Conservation (phyloP, 495 filamentous ascomycete genomes). For the Podospora fimiseda region DNA sequence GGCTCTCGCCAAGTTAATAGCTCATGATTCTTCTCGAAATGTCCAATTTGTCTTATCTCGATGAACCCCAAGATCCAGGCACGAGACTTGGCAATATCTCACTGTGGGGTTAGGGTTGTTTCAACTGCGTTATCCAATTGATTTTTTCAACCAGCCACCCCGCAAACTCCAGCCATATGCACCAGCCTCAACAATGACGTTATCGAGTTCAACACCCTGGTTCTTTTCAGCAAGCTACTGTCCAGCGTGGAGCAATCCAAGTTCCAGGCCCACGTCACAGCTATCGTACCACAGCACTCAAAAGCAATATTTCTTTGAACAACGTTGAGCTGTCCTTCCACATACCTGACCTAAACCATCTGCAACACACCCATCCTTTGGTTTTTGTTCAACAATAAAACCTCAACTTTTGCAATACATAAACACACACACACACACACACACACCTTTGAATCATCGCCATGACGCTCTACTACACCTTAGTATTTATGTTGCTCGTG, state of each 20-base stretch:
- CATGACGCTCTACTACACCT: conserved; percentile 99
- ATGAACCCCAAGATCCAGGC: not conserved
- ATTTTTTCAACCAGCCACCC: no score
- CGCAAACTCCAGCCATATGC: no score
- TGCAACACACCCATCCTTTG: not conserved
- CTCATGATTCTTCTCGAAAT: no score
- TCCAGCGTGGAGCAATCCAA: conserved; percentile 12
- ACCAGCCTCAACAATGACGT: conserved; percentile 25
- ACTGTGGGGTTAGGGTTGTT: not conserved
- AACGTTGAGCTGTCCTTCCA: not conserved
- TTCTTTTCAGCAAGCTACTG: conserved; percentile 5
- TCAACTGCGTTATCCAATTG: not conserved
- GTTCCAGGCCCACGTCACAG: conserved; percentile 28
- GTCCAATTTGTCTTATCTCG: not conserved
- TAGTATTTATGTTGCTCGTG: conserved; percentile 92
- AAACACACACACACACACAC: not conserved
- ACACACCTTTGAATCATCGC: conserved; percentile 1
- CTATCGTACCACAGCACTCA: not conserved
- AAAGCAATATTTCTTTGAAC: not conserved
- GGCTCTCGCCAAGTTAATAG: not conserved
- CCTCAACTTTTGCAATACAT: not conserved
- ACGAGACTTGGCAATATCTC: not conserved
- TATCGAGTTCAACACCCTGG: conserved; percentile 14
- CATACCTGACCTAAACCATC: not conserved
- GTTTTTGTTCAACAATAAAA: no score